Evolutionary conservation across 495 filamentous ascomycete species (phyloP), one percentile per base, ranked within the genome.

Genomic region (Xylaria bambusicola): DNA sequence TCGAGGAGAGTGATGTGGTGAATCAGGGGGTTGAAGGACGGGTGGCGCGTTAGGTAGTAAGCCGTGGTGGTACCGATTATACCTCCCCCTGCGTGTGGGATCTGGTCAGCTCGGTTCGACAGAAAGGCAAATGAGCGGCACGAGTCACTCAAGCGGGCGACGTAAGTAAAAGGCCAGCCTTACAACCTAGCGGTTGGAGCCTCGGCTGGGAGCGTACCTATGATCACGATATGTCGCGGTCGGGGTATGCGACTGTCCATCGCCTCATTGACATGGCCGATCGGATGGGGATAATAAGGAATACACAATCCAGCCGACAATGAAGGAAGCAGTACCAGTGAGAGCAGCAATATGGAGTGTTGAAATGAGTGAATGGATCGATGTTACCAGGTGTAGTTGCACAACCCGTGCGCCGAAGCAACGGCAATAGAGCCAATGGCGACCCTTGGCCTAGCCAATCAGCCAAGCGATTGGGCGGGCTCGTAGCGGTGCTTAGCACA

Each of bases 11-110:
- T 96, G 62, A 98, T 85, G 51, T 77, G 87, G 69, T 97, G 89
- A 33, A 84, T 80, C 6, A 80, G 69, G 21, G 90, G 84, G 70
- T 94, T 81, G 74, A 88, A 98, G 21, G 84, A 84, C 10, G 90
- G 89, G 73, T 98, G 94, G 60, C 91, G 87, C 1, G 92, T 93
- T 13, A 98, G 79, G 69, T 88, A 98, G 73, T 98, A 98, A 52
- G 94, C 94, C 13, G 91, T 91, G 55, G 91, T 94, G 72, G 87
- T 89, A 65, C 94, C 94, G 67, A 98, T 96, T 56, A 98, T 92
- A 68, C 94, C 94, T 65, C 93, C 94, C 63, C 94, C 93, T 93
- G 54, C 20, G 47, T 13, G 29, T 21, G 26, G 35, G 40, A 59
- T 49, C 46, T 26, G 40, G 47, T 60, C 29, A 60, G 57, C 49